phyloP scores from a whole-genome alignment of 129 eudicot species.

The Flaveria trinervia region DNA sequence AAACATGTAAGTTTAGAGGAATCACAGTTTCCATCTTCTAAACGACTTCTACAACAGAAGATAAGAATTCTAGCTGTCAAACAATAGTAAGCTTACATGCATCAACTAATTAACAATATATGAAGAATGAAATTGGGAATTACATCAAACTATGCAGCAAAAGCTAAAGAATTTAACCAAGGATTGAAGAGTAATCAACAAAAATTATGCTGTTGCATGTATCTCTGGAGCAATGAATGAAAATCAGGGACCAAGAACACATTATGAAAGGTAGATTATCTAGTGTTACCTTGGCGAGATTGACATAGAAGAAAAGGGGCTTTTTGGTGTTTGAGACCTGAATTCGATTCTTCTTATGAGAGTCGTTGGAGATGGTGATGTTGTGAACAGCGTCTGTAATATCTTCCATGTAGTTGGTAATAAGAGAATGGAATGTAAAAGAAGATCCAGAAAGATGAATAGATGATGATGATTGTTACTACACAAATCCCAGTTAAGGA shows the following conservation, averaged over 20 bases:
- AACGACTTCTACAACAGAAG: neutral
- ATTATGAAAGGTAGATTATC: neutral
- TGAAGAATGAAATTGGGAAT: conserved; percentile 1
- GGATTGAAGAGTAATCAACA: conserved; percentile 3
- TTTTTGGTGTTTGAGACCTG: conserved; percentile 85
- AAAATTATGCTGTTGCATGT: conserved; percentile 62
- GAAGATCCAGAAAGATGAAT: conserved; percentile 16
- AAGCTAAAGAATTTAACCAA: neutral
- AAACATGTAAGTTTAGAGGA: neutral
- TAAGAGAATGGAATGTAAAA: conserved; percentile 10
- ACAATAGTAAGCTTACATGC: neutral
- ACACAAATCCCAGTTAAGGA: no score
- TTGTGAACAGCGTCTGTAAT: conserved; percentile 47
- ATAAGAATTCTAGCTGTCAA: neutral
- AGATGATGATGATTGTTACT: no score
- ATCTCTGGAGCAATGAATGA: conserved; percentile 47
- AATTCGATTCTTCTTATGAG: conserved; percentile 60
- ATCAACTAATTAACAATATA: neutral
- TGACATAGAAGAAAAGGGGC: conserved; percentile 75
- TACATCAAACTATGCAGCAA: neutral
- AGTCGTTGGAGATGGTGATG: conserved; percentile 26
- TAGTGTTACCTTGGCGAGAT: conserved; percentile 61
- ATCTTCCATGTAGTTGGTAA: conserved; percentile 47
- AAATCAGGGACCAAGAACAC: neutral
- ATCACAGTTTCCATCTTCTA: neutral